phyloP scores from a whole-genome alignment of 2,329 filamentous ascomycete species.

The Calonectria crousiana region DNA sequence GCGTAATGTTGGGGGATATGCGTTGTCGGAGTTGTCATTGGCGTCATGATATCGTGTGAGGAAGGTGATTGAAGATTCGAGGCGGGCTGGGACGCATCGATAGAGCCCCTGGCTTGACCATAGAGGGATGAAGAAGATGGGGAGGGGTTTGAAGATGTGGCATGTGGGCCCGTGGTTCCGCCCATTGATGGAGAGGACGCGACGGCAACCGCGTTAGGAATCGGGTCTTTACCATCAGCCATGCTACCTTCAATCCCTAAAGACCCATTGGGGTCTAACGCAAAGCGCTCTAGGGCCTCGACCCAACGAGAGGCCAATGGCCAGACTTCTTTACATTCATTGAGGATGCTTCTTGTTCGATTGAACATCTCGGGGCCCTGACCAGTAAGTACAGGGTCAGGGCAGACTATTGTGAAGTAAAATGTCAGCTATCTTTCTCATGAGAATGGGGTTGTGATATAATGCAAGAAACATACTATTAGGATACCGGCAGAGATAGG shows the following conservation, averaged over 20 bases:
- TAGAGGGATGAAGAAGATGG: slow-evolving; percentile 38
- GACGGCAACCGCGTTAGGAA: slow-evolving; percentile 40
- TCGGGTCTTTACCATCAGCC: slow-evolving; percentile 59
- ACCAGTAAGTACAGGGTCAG: slow-evolving; percentile 53
- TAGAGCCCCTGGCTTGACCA: slow-evolving; percentile 18
- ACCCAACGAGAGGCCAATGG: slow-evolving; percentile 66
- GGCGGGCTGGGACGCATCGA: slow-evolving; percentile 22
- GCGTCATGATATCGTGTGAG: slow-evolving; percentile 27
- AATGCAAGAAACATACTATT: slow-evolving; percentile 52
- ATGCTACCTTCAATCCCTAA: slow-evolving; percentile 60
- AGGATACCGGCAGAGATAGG: slow-evolving; percentile 65
- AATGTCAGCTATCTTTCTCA: slow-evolving; percentile 20
- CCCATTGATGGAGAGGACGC: slow-evolving; percentile 7
- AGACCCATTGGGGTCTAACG: slow-evolving; percentile 56
- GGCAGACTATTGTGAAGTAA: slow-evolving; percentile 52
- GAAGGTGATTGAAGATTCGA: slow-evolving; percentile 29
- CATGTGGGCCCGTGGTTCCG: not conserved
- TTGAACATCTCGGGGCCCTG: slow-evolving; percentile 61
- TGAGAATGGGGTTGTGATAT: not conserved
- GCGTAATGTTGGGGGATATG: slow-evolving; percentile 17
- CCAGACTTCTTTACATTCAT: slow-evolving; percentile 64
- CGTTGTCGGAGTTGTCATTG: slow-evolving; percentile 29
- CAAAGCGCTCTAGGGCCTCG: slow-evolving; percentile 62
- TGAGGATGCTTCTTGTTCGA: slow-evolving; percentile 58
- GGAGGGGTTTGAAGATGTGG: slow-evolving; percentile 3